phyloP scores from a whole-genome alignment of 352 stramenopile species.

The Phytophthora multivora region DNA sequence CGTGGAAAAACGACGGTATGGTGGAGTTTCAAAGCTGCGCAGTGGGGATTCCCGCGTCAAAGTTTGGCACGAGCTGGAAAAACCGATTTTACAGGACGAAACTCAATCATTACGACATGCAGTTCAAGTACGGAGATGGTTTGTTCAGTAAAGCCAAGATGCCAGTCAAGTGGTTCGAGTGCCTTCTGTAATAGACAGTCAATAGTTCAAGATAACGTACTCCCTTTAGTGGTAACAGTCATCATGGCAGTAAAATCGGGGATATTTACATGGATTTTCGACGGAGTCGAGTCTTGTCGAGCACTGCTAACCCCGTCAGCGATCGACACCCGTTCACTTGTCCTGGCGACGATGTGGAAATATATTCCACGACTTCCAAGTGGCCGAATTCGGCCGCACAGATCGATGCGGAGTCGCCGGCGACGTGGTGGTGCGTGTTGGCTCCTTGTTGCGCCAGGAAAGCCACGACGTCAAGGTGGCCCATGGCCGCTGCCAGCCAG shows the following conservation, averaged over 20 bases:
- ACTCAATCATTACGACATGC: slow-evolving; percentile 53
- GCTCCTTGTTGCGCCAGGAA: slow-evolving; percentile 42
- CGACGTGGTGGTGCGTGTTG: slow-evolving; percentile 25
- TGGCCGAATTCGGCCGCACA: slow-evolving; percentile 42
- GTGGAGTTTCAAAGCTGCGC: slow-evolving; percentile 37
- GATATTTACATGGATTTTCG: slow-evolving; percentile 6
- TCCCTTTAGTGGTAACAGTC: no score
- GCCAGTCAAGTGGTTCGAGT: slow-evolving; percentile 64
- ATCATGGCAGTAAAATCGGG: no score
- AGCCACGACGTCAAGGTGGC: slow-evolving; percentile 38
- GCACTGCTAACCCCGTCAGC: slow-evolving; percentile 16
- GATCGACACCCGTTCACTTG: slow-evolving; percentile 6
- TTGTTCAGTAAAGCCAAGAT: slow-evolving; percentile 43
- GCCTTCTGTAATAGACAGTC: slow-evolving; percentile 31
- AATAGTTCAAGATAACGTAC: no score
- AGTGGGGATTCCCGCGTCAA: slow-evolving; percentile 25
- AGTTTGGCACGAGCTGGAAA: slow-evolving; percentile 37
- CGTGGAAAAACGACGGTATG: slow-evolving; percentile 29
- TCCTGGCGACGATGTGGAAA: slow-evolving; percentile 30
- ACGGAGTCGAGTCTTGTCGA: neutral
- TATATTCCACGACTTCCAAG: slow-evolving; percentile 41
- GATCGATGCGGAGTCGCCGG: slow-evolving; percentile 25
- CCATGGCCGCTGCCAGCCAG: slow-evolving; percentile 44
- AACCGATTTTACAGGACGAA: slow-evolving; percentile 46
- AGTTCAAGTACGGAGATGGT: slow-evolving; percentile 46